A percentile compares a stretch with the other conserved stretches of the same genome.
Conservation (phyloP, 352 stramenopile species). For the Aphanomyces invadans region DNA sequence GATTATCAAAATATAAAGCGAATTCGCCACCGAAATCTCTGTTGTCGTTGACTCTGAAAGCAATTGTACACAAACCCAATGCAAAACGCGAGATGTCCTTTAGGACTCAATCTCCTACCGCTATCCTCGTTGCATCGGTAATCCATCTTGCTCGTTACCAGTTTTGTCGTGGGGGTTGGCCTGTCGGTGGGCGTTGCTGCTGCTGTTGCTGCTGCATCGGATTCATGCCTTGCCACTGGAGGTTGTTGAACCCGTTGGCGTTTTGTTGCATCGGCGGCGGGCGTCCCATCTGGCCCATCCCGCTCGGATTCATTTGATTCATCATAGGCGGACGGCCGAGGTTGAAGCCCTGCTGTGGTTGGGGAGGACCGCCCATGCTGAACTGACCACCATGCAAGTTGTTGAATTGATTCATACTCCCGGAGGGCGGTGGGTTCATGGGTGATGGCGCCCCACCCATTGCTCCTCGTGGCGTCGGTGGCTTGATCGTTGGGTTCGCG, state of each 20-base stretch:
- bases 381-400: conserved; percentile 38
- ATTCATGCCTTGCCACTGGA: conserved; percentile 79
- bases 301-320: conserved; percentile 43
- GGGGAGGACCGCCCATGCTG: conserved; percentile 34
- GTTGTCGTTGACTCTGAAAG: background rate
- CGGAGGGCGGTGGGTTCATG: conserved; percentile 32
- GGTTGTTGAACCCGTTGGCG: conserved; percentile 55
- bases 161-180: background rate
- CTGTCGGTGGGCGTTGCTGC: conserved; percentile 27
- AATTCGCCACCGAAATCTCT: background rate
- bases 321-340: conserved; percentile 35
- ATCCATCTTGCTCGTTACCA: background rate
- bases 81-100: too few relatives aligned
- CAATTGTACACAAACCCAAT: too few relatives aligned
- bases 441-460: conserved; percentile 26
- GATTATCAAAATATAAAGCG: background rate
- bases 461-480: conserved; percentile 29
- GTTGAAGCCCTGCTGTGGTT: conserved; percentile 16
- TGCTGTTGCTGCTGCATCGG: conserved; percentile 37
- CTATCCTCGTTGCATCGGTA: background rate
- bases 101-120: too few relatives aligned
- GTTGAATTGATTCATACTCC: conserved; percentile 18
- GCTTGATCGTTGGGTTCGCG: background rate
- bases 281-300: conserved; percentile 8
- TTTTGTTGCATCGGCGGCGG: conserved; percentile 2